A percentile compares a stretch with the other conserved stretches of the same genome.
Evolutionary conservation across 805 yeast species (phyloP).

Genomic region (Lipomyces orientalis): DNA sequence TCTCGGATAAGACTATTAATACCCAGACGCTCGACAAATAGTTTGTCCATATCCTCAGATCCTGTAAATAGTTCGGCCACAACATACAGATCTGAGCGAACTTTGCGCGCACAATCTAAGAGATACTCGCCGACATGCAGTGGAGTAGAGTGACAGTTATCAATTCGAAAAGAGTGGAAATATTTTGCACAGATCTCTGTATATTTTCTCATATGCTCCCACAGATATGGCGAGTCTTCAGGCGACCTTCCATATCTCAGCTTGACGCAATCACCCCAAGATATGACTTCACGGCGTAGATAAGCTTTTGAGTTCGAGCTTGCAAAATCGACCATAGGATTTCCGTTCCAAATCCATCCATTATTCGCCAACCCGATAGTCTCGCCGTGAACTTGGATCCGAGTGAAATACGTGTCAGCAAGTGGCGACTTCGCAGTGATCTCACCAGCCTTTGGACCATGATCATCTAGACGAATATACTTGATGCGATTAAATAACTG

Average conservation of each 20-base stretch:
- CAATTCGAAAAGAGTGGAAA: slow-evolving; percentile 89
- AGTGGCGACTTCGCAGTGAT: slow-evolving; percentile 64
- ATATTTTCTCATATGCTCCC: slow-evolving; percentile 87
- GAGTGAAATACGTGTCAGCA: slow-evolving; percentile 86
- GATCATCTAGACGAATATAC: slow-evolving; percentile 73
- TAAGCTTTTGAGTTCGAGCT: slow-evolving; percentile 78
- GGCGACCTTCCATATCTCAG: slow-evolving; percentile 79
- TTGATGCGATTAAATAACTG: slow-evolving; percentile 79
- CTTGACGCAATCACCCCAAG: slow-evolving; percentile 98
- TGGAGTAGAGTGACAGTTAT: slow-evolving; percentile 96
- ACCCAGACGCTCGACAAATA: slow-evolving; percentile 89
- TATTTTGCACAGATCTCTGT: slow-evolving; percentile 70
- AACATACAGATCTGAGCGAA: slow-evolving; percentile 84
- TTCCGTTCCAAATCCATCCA: slow-evolving; percentile 99
- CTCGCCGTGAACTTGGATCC: slow-evolving; percentile 69
- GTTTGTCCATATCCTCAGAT: slow-evolving; percentile 84
- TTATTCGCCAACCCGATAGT: slow-evolving; percentile 73
- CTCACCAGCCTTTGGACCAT: slow-evolving; percentile 83
- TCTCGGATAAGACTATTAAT: slow-evolving; percentile 89
- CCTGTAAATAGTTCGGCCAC: slow-evolving; percentile 96
- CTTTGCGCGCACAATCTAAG: slow-evolving; percentile 83
- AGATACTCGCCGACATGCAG: slow-evolving; percentile 89
- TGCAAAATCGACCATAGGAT: slow-evolving; percentile 93
- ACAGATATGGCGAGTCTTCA: slow-evolving; percentile 83
- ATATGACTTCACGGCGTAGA: slow-evolving; percentile 87